Evolutionary conservation across 148 eudicot species (phyloP), one percentile per base, ranked within the genome.

Genomic region (Chenopodium album): DNA sequence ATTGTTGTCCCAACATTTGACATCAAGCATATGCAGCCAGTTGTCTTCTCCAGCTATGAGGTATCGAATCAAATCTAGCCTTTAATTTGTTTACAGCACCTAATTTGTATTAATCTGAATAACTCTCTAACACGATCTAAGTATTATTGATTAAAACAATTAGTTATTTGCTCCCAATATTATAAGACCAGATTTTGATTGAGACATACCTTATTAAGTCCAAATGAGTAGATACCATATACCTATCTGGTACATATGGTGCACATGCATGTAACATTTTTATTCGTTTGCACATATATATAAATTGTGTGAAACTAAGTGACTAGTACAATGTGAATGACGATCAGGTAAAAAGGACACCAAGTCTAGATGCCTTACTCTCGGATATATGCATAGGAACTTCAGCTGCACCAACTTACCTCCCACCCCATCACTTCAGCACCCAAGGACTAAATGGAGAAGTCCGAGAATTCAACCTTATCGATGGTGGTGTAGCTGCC

Each of bases 401-500:
- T 23, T 86, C 89, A 2, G 92, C 90, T 76, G 89, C 92, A 50
- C 92, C 92, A 65, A 88, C 89, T 16, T 83, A 76, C 34, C 86
- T 88, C 23, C 90, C 92, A 8, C 78, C 92, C 22, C 85, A 88
- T 62, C 65, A 81, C 37, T 89, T 89, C 47, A 73, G 48, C 31
- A 85, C 82, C 22, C 72, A 77, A 56, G 82, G 80, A 4, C 59
- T 67, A 7, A 73, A 75, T 5, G 89, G 84, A 20, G 83, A 74
- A 44, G 48, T 63, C 13, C 80, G 84, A 29, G 85, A 56, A 16
- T 56, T 89, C 65, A 59, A 88, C 56, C 87, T 88, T 48, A 78
- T 86, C 67, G 92, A 89, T 79, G 92, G 92, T 31, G 92, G 90
- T 29, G 83, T 89, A n/a, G 90, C 89, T 3, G 90, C 90, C 14